Percentiles rank a stretch among this genome's conserved stretches.
These are phyloP conservation scores for Solanum paucissectum DNA, from an alignment of 257 asterid species.

Conservation along the genomic window DNA sequence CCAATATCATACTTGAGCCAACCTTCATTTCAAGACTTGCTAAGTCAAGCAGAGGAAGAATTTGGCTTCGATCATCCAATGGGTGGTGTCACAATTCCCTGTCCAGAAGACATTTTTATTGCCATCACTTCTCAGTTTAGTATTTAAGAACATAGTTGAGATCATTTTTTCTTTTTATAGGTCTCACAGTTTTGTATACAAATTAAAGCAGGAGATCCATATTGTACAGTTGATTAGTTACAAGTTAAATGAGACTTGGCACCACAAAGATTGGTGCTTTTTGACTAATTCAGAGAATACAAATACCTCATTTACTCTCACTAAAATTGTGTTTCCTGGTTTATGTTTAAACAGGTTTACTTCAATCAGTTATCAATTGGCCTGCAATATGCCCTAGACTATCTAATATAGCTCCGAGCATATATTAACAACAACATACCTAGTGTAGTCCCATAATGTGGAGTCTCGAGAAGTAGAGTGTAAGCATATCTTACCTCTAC, in stretches of 20 bases:
- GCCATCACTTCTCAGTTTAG: neutral
- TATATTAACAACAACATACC: neutral
- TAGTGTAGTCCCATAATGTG: neutral
- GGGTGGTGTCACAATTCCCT: constrained; percentile 27
- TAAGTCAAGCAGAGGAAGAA: neutral
- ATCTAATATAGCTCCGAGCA: neutral
- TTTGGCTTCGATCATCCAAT: neutral
- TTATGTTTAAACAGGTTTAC: neutral
- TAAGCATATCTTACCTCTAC: neutral
- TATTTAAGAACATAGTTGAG: neutral
- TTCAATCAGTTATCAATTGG: neutral
- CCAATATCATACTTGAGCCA: neutral
- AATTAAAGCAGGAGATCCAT: neutral
- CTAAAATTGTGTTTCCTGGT: neutral
- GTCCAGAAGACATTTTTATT: constrained; percentile 13
- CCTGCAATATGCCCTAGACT: neutral
- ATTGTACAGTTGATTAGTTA: neutral
- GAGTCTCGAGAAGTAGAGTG: neutral
- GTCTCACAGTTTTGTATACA: neutral
- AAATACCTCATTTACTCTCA: neutral
- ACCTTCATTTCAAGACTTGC: neutral
- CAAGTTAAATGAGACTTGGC: neutral
- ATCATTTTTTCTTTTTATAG: neutral
- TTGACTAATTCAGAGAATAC: neutral
- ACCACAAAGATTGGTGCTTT: neutral